Percentiles rank a stretch among this genome's conserved stretches.
Conservation (phyloP, 345 rosid species). For the Dovyalis caffra region DNA sequence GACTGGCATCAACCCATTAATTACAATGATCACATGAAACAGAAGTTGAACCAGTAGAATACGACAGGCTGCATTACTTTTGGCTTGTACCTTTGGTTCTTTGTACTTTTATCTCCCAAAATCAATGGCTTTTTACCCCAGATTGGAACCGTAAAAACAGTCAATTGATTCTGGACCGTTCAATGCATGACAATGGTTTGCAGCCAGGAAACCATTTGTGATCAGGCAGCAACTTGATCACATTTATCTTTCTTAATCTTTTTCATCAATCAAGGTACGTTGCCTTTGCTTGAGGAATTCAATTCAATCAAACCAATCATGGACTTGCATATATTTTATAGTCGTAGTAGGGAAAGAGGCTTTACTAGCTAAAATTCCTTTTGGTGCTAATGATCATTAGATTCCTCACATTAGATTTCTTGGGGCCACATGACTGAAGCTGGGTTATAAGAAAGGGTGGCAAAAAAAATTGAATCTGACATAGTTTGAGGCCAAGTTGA, state of each 20-base stretch:
- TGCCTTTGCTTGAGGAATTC: conserved; percentile 10
- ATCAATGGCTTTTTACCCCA: background rate
- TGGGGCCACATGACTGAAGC: conserved; percentile 29
- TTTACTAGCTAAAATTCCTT: conserved; percentile 17
- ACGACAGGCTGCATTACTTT: background rate
- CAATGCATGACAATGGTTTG: background rate
- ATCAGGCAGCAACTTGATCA: background rate
- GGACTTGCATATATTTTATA: conserved; percentile 12
- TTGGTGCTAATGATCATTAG: conserved; percentile 41
- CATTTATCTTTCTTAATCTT: background rate
- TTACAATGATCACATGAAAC: background rate
- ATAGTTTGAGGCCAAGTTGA: conserved; percentile 5
- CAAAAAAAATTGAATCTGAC: background rate
- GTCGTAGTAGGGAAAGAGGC: conserved; percentile 20
- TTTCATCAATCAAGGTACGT: conserved; percentile 13
- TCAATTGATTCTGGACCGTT: background rate
- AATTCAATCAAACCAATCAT: conserved; percentile 35
- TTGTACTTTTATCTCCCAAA: background rate
- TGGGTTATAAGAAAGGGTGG: background rate
- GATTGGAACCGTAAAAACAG: background rate
- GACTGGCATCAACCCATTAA: background rate
- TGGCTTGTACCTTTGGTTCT: background rate
- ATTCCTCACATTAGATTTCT: conserved; percentile 38
- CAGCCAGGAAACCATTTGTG: background rate
- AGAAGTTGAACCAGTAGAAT: background rate